Evolutionary conservation across 371 early-diverging fungal genomes (phyloP).

Genomic region (Mortierella sp.): DNA sequence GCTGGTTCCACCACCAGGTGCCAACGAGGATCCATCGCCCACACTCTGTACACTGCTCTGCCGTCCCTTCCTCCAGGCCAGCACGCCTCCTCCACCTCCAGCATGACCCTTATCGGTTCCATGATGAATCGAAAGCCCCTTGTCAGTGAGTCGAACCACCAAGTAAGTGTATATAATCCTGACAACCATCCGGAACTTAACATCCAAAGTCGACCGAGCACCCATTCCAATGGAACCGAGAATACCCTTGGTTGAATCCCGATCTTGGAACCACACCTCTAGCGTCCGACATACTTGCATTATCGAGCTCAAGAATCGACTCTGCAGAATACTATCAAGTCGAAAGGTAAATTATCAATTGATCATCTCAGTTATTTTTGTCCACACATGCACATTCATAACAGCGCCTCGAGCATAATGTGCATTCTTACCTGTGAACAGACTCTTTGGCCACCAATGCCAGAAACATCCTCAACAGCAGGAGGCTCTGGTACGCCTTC

Average conservation of each 20-base stretch:
- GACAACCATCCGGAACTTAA: constrained; percentile 44
- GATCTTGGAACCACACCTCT: constrained; percentile 50
- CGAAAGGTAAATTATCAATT: background rate
- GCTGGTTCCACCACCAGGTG: background rate
- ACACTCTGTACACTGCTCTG: constrained; percentile 14
- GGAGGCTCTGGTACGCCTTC: constrained; percentile 48
- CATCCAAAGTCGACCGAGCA: constrained; percentile 41
- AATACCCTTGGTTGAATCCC: constrained; percentile 46
- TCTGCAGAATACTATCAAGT: constrained; percentile 35
- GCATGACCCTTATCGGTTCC: background rate
- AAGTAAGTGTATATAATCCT: constrained; percentile 53
- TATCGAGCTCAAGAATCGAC: constrained; percentile 48
- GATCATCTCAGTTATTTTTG: background rate
- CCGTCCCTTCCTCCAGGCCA: constrained; percentile 44
- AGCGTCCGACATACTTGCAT: constrained; percentile 43
- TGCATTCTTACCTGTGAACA: constrained; percentile 33
- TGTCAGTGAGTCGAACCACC: constrained; percentile 42
- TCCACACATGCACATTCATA: background rate
- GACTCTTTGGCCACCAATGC: constrained; percentile 50
- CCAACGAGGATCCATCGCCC: background rate
- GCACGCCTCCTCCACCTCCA: constrained; percentile 19
- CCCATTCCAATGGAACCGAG: constrained; percentile 52
- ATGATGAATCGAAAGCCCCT: constrained; percentile 42
- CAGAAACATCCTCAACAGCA: constrained; percentile 52
- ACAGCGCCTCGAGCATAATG: too few species aligned